Evolutionary conservation across 768 basidiomycete species (phyloP), one percentile per base, ranked within the genome.

Genomic region (Gyrodon lividus): DNA sequence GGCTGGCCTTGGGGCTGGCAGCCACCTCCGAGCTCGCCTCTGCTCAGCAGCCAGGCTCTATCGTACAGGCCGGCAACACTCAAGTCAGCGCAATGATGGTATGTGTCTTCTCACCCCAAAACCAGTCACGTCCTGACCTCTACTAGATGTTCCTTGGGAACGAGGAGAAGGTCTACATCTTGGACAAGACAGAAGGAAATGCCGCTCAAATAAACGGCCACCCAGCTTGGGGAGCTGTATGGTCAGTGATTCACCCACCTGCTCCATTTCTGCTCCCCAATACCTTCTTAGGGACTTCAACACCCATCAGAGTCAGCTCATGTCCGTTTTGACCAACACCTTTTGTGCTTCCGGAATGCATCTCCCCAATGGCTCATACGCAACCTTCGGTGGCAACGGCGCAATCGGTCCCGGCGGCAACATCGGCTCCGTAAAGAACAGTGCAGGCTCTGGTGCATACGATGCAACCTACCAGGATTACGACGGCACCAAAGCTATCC

Each of bases 161-260:
- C 56, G 72, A 78, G 6, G 74, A 90, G 58, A 90, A 84, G 66
- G 87, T 95, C 30, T 95, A 94, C 70, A 87, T 94, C 19, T 72
- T 94, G n/a, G 93, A 97, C 75, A 97, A 97, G 73, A 82, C 85
- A 1, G 90, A 93, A 64, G 82, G 81, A 28, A 93, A 94, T 64
- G 75, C 76, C 3, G 79, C 79, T 4, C 70, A 76, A 58, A 76
- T 92, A 54, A 74, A 78, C 52, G 82, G 80, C 1, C 89, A 90
- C 69, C 76, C 90, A 10, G 86, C 86, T 1, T 88, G 86, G 82
- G 89, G 81, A 19, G 66, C 86, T 0, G 82, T 84, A 16, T 91
- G 84, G 84, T 84, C 30, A 5, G 54, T 16, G 8, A 0, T 35
- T 19, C 17, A 6, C 31, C 14, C 1, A 44, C 16, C 26, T 30